Evolutionary conservation across 805 yeast genomes (phyloP).

Genomic region (Barnettozyma wickerhamii): DNA sequence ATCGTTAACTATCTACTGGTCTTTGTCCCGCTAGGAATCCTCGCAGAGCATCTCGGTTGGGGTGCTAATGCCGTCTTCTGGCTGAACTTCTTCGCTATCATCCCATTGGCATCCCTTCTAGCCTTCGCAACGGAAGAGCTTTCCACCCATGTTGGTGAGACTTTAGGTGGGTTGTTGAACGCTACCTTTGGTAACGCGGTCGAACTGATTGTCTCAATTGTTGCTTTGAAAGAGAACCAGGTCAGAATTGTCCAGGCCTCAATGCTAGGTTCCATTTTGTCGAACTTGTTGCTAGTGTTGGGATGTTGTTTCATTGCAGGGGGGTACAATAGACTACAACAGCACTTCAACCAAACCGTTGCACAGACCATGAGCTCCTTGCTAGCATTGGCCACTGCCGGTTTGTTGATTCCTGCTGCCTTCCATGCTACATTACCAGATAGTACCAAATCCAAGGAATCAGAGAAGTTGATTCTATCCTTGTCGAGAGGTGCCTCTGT

Average conservation of each 20-base stretch:
- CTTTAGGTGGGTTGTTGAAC: slow-evolving; percentile 88
- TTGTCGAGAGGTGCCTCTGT: slow-evolving; percentile 85
- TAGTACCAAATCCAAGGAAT: slow-evolving; percentile 28
- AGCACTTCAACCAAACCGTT: slow-evolving; percentile 89
- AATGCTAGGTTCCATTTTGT: slow-evolving; percentile 91
- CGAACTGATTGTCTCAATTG: slow-evolving; percentile 89
- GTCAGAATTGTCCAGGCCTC: slow-evolving; percentile 94
- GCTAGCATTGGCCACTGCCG: slow-evolving; percentile 86
- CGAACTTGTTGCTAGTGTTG: slow-evolving; percentile 81
- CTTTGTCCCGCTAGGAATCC: slow-evolving; percentile 85
- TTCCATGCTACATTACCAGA: slow-evolving; percentile 75
- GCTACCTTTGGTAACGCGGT: slow-evolving; percentile 99
- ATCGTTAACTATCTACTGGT: slow-evolving; percentile 73
- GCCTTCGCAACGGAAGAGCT: slow-evolving; percentile 94
- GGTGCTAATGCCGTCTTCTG: slow-evolving; percentile 54
- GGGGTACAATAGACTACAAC: slow-evolving; percentile 82
- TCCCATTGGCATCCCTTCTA: slow-evolving; percentile 86
- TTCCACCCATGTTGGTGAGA: slow-evolving; percentile 83
- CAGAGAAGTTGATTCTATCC: slow-evolving; percentile 48
- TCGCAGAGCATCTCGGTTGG: slow-evolving; percentile 60
- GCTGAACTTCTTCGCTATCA: slow-evolving; percentile 82
- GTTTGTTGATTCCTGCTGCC: slow-evolving; percentile 92
- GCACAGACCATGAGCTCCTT: slow-evolving; percentile 97
- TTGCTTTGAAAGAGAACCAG: slow-evolving; percentile 83
- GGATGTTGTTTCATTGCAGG: slow-evolving; percentile 97